A percentile compares a stretch with the other conserved stretches of the same genome.
phyloP scores from a whole-genome alignment of 2,329 filamentous ascomycete species.

The Exophiala xenobiotica region DNA sequence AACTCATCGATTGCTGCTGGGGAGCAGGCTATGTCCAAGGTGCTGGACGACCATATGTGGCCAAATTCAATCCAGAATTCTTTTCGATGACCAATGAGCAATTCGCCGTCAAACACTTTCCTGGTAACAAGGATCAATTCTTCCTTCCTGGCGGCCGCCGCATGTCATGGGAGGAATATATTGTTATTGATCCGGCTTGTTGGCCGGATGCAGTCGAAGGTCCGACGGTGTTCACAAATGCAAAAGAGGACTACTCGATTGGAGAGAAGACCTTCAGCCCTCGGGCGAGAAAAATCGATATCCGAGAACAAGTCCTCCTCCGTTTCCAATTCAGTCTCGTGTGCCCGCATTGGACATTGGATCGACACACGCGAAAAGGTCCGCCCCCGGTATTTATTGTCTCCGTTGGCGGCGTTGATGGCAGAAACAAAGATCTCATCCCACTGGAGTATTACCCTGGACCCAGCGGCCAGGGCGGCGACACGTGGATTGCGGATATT shows the following conservation, averaged over 20 bases:
- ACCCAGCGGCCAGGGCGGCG: constrained; percentile 62
- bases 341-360: constrained; percentile 81
- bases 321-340: constrained; percentile 78
- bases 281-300: constrained; percentile 57
- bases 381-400: constrained; percentile 69
- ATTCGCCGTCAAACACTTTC: constrained; percentile 81
- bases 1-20: constrained; percentile 90
- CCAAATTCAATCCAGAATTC: constrained; percentile 63
- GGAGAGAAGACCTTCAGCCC: constrained; percentile 63
- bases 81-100: constrained; percentile 70
- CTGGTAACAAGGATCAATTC: constrained; percentile 65
- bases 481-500: constrained; percentile 80
- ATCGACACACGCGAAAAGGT: constrained; percentile 61
- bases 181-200: constrained; percentile 57
- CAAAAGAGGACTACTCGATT: constrained; percentile 52
- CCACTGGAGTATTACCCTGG: constrained; percentile 58
- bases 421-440: constrained; percentile 65
- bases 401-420: constrained; percentile 64
- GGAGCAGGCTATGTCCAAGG: constrained; percentile 71
- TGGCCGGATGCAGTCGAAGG: constrained; percentile 44
- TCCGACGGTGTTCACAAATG: constrained; percentile 49
- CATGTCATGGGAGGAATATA: constrained; percentile 79
- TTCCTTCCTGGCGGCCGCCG: constrained; percentile 70
- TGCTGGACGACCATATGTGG: constrained; percentile 59
- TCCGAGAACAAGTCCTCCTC: constrained; percentile 57